phyloP scores from a whole-genome alignment of 441 rosid species.

The Lepidium campestre region DNA sequence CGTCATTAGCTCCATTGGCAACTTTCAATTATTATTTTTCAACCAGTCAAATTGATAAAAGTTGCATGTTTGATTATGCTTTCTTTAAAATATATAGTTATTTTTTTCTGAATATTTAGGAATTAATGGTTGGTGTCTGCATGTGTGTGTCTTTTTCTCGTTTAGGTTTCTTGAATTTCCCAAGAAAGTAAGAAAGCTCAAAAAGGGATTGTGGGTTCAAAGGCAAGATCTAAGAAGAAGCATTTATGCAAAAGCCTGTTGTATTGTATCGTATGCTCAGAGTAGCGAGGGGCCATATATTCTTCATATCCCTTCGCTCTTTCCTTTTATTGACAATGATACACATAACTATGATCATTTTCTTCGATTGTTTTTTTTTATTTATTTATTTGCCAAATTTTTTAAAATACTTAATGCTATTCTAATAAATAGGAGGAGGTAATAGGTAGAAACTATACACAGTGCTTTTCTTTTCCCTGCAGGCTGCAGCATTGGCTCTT shows the following conservation, averaged over 20 bases:
- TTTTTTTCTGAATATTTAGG: neutral
- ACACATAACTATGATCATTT: neutral
- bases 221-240: slow-evolving; percentile 19
- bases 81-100: neutral
- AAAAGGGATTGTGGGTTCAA: slow-evolving; percentile 17
- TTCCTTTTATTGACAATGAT: slow-evolving; percentile 14
- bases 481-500: slow-evolving; percentile 23
- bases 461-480: slow-evolving; percentile 1
- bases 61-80: neutral
- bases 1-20: neutral
- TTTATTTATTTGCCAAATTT: neutral
- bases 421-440: neutral
- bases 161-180: slow-evolving; percentile 19
- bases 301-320: neutral
- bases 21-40: neutral
- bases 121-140: slow-evolving; percentile 16
- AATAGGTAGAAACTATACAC: slow-evolving; percentile 11
- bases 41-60: neutral
- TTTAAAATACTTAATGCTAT: neutral
- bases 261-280: slow-evolving; percentile 16
- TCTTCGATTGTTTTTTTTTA: neutral
- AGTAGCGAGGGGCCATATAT: slow-evolving; percentile 22
- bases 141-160: slow-evolving; percentile 28
- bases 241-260: slow-evolving; percentile 30
- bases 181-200: slow-evolving; percentile 27